Evolutionary conservation across 306 rosid genomes (phyloP), one percentile per base, ranked within the genome.

Genomic region (Oxytropis ochrocephala): DNA sequence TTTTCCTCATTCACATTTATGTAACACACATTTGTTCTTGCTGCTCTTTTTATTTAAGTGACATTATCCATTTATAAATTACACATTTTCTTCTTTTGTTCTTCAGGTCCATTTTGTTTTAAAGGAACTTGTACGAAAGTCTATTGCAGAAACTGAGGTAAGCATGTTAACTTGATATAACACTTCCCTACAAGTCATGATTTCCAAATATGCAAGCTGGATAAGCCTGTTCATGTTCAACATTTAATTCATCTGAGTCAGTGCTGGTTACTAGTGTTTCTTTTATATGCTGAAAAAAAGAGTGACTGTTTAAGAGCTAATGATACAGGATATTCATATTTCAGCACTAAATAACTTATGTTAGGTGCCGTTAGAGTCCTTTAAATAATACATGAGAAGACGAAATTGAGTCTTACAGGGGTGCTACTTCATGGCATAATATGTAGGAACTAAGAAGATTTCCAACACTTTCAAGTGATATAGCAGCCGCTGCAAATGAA

Each of bases 61-160:
- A 32, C 8, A 14, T 70, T 36, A 61, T 64, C 35, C 44, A 46
- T 73, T 27, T 70, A 43, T 10, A 21, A 50, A 6, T 69, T 67
- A 43, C 62, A 11, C 59, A 59, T 33, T 55, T n/a, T 30, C 16
- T 73, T 17, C 14, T n/a, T n/a, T n/a, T 77, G 47, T 65, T 78
- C 60, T 27, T 55, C 76, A 95, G 99, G 99, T 95, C 76, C 97
- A 95, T 78, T 86, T 91, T 61, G 85, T 95, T 77, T 79, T 95
- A 72, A 95, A 95, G 84, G 99, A 95, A 85, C 91, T 95, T 77
- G 97, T 91, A 51, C 89, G 99, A 75, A 95, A 91, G 88, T 95
- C 99, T 12, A 82, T 95, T 16, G 85, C 89, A 53, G 99, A 84
- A 83, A 95, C 99, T 12, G 92, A 85, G 96, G 99, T 91, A 77